These are phyloP conservation scores for Pyrenochaeta sp. DNA, from an alignment of 2,329 filamentous ascomycete genomes.

Conservation along the genomic window DNA sequence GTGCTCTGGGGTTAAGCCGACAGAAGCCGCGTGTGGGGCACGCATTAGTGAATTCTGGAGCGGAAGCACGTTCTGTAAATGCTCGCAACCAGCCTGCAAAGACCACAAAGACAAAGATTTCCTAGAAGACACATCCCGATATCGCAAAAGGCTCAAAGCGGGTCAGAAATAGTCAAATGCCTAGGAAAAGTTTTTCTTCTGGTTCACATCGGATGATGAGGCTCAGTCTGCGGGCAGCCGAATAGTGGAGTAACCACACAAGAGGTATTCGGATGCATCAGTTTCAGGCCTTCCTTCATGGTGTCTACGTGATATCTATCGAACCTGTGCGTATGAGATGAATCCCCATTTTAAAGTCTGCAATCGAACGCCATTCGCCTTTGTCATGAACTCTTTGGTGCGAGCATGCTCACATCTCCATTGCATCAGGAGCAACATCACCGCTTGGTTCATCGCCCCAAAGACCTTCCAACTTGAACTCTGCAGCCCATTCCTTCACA, in stretches of 20 bases:
- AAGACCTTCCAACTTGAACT: conserved; percentile 93
- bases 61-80: conserved; percentile 11
- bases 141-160: conserved; percentile 21
- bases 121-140: conserved; percentile 17
- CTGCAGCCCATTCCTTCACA: conserved; percentile 89
- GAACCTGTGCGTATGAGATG: no score
- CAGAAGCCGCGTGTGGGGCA: conserved; percentile 33
- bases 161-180: conserved; percentile 26
- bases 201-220: conserved; percentile 6
- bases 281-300: no score
- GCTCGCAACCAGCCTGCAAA: conserved; percentile 10
- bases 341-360: no score
- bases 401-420: conserved; percentile 38
- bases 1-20: conserved; percentile 27
- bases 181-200: conserved; percentile 6
- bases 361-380: conserved; percentile 16
- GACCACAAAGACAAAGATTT: conserved; percentile 9
- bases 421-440: conserved; percentile 45
- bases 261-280: neutral
- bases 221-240: neutral
- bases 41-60: conserved; percentile 10
- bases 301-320: conserved; percentile 21
- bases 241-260: neutral
- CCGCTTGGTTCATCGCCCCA: conserved; percentile 72
- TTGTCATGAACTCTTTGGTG: neutral